Percentiles rank a stretch among this genome's conserved stretches.
phyloP scores from a whole-genome alignment of 331 rosid genomes.

The Quercus lobata region DNA sequence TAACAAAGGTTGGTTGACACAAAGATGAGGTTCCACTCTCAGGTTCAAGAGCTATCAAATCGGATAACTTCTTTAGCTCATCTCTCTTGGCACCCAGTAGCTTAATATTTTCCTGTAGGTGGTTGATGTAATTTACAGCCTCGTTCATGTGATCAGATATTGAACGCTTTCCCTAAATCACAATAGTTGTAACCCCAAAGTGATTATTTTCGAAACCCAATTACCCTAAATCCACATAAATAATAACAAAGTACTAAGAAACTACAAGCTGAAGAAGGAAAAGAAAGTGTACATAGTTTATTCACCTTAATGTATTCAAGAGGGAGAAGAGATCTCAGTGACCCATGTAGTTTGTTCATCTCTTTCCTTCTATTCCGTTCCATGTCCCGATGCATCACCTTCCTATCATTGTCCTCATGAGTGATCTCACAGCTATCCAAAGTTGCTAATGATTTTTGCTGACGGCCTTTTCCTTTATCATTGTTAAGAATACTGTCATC shows the following conservation, averaged over 20 bases:
- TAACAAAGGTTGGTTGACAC: constrained; percentile 17
- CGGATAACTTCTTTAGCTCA: constrained; percentile 23
- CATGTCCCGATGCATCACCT: constrained; percentile 30
- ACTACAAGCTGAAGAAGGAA: not conserved
- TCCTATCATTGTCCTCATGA: constrained; percentile 27
- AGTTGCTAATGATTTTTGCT: not conserved
- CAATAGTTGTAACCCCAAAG: not conserved
- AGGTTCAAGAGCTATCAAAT: not conserved
- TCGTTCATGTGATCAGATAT: constrained; percentile 51
- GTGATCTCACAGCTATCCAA: not conserved
- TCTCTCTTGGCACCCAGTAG: constrained; percentile 34
- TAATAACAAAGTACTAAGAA: too few relatives aligned
- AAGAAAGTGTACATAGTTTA: not conserved
- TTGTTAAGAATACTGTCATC: not conserved
- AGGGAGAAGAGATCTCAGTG: constrained; percentile 44
- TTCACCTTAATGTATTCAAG: constrained; percentile 40
- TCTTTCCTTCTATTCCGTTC: constrained; percentile 48
- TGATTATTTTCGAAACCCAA: not conserved
- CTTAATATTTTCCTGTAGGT: constrained; percentile 29
- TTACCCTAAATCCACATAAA: too few relatives aligned
- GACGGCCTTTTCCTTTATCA: constrained; percentile 10
- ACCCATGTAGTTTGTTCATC: constrained; percentile 21
- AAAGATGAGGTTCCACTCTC: constrained; percentile 13
- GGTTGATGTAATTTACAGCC: constrained; percentile 51
- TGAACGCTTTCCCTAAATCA: constrained; percentile 55